Evolutionary conservation across 176 grass and related monocot species (phyloP).

Genomic region (Typha latifolia): DNA sequence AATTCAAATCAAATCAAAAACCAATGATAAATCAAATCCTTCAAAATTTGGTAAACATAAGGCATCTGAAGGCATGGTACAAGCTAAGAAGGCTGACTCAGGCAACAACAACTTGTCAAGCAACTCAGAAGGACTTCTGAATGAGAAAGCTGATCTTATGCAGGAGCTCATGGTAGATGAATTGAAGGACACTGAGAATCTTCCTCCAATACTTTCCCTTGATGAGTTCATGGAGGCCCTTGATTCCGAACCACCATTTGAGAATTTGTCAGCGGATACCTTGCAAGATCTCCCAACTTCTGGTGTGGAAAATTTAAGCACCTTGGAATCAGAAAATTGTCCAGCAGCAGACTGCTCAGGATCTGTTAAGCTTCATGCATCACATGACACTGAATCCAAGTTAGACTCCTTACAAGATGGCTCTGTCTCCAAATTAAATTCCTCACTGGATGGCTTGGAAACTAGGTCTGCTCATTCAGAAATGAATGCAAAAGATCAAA

Average conservation of each 20-base stretch:
- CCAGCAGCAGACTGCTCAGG: neutral
- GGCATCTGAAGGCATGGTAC: slow-evolving; percentile 8
- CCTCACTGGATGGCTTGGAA: slow-evolving; percentile 4
- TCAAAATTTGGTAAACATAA: neutral
- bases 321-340: slow-evolving; percentile 15
- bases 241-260: slow-evolving; percentile 56
- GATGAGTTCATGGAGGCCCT: slow-evolving; percentile 51
- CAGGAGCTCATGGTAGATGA: slow-evolving; percentile 55
- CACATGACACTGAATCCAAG: slow-evolving; percentile 14
- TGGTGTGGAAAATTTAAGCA: slow-evolving; percentile 18
- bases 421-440: slow-evolving; percentile 6
- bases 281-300: slow-evolving; percentile 22
- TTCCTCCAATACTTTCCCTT: slow-evolving; percentile 35
- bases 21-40: slow-evolving; percentile 18
- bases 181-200: slow-evolving; percentile 36
- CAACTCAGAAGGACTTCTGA: slow-evolving; percentile 24
- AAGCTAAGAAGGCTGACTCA: slow-evolving; percentile 14
- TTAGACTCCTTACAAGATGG: slow-evolving; percentile 17
- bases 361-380: slow-evolving; percentile 18
- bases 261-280: slow-evolving; percentile 25
- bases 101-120: slow-evolving; percentile 15
- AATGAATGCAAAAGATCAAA: slow-evolving; percentile 6
- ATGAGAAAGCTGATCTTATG: slow-evolving; percentile 40
- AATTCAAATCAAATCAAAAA: slow-evolving; percentile 11
- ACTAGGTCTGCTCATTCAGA: slow-evolving; percentile 1